Evolutionary conservation across 768 basidiomycete species (phyloP).

Genomic region (Macrocybe gigantea): DNA sequence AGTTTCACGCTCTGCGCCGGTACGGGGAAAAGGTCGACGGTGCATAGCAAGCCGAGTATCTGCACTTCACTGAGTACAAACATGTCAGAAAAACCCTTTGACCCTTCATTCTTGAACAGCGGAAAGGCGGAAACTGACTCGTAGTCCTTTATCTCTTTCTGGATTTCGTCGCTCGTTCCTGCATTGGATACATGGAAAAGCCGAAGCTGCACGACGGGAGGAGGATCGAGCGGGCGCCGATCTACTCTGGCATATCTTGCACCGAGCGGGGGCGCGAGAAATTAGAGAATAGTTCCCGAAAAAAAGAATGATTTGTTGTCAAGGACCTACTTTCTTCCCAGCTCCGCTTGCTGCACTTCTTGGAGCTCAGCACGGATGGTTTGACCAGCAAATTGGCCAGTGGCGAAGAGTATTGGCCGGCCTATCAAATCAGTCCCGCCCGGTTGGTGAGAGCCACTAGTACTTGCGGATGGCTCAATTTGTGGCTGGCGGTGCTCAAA

Average conservation of each 20-base stretch:
- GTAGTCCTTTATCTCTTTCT: conserved; percentile 39
- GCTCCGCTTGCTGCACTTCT: conserved; percentile 56
- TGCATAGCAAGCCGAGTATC: conserved; percentile 66
- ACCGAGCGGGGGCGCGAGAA: not conserved
- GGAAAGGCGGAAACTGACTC: conserved; percentile 30
- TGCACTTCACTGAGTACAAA: conserved; percentile 45
- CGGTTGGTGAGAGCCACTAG: not conserved
- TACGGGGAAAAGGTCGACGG: conserved; percentile 71
- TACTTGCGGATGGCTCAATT: too few relatives aligned
- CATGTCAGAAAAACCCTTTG: conserved; percentile 8
- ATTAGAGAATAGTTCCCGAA: not conserved
- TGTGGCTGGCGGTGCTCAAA: too few relatives aligned
- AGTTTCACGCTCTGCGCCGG: conserved; percentile 1
- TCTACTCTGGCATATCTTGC: conserved; percentile 53
- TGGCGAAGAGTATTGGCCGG: conserved; percentile 43
- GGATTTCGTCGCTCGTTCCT: conserved; percentile 33
- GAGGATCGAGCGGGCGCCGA: conserved; percentile 57
- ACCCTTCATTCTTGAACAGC: not conserved
- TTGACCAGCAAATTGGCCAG: conserved; percentile 53
- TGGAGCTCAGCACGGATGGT: conserved; percentile 44
- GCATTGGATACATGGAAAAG: conserved; percentile 39
- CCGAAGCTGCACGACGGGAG: conserved; percentile 51
- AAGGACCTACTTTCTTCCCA: conserved; percentile 51
- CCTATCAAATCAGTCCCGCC: conserved; percentile 26
- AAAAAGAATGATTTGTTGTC: conserved; percentile 4